Evolutionary conservation across 106 monocot genomes (phyloP).

Genomic region (Dendrobium nobile): DNA sequence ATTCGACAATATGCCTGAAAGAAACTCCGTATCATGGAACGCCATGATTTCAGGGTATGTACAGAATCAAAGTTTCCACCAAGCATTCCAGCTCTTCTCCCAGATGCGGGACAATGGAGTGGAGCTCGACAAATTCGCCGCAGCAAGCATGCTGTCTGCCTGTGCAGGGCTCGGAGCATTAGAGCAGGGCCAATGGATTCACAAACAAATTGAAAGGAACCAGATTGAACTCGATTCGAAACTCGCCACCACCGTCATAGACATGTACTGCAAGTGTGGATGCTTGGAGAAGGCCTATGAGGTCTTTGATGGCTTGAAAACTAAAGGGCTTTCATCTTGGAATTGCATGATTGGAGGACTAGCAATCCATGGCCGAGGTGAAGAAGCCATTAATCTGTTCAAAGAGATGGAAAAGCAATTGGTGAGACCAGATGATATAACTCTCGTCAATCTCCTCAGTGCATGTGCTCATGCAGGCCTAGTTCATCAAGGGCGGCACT

Average conservation of each 20-base stretch:
- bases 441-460: slow-evolving; percentile 60
- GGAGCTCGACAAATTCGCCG: slow-evolving; percentile 41
- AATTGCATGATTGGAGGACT: slow-evolving; percentile 88
- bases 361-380: slow-evolving; percentile 48
- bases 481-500: slow-evolving; percentile 37
- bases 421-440: slow-evolving; percentile 57
- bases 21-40: slow-evolving; percentile 66
- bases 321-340: slow-evolving; percentile 43
- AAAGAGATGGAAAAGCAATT: slow-evolving; percentile 42
- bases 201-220: slow-evolving; percentile 27
- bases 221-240: slow-evolving; percentile 53
- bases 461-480: slow-evolving; percentile 75
- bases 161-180: slow-evolving; percentile 64
- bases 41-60: slow-evolving; percentile 57
- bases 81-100: slow-evolving; percentile 52
- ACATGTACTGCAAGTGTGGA: slow-evolving; percentile 95
- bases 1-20: slow-evolving; percentile 54
- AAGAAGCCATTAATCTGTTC: slow-evolving; percentile 45
- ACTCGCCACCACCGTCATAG: slow-evolving; percentile 57
- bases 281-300: slow-evolving; percentile 49
- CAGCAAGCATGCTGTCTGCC: slow-evolving; percentile 61
- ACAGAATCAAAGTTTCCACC: slow-evolving; percentile 29
- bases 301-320: slow-evolving; percentile 40
- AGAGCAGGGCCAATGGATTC: slow-evolving; percentile 57
- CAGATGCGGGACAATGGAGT: slow-evolving; percentile 42